Percentiles rank a stretch among this genome's conserved stretches.
Evolutionary conservation across 495 filamentous ascomycete genomes (phyloP).

Genomic region (Daldinia decipiens): DNA sequence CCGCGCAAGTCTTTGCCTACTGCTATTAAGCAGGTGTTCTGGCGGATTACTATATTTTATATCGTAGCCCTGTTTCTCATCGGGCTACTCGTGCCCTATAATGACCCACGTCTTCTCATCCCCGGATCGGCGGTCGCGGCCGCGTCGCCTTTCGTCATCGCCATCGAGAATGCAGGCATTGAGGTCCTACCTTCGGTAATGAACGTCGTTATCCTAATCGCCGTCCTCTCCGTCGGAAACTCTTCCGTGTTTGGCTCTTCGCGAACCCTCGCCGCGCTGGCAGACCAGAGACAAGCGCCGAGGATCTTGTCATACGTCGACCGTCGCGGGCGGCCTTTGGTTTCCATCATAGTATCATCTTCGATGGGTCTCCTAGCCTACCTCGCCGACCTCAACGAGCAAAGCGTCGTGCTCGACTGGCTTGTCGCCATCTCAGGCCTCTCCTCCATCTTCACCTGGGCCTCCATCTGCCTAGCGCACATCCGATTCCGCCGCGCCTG

Average conservation of each 20-base stretch:
- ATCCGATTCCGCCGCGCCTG: constrained; percentile 91
- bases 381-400: constrained; percentile 72
- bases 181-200: constrained; percentile 79
- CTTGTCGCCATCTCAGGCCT: constrained; percentile 90
- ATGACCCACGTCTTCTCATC: constrained; percentile 67
- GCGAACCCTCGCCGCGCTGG: constrained; percentile 84
- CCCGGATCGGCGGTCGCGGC: constrained; percentile 66
- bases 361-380: constrained; percentile 80
- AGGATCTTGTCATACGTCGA: constrained; percentile 82
- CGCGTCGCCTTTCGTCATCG: constrained; percentile 90
- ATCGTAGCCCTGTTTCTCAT: constrained; percentile 77
- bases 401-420: constrained; percentile 80
- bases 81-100: constrained; percentile 78
- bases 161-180: constrained; percentile 84
- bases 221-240: constrained; percentile 88
- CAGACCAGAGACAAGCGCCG: constrained; percentile 86
- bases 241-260: constrained; percentile 88
- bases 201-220: constrained; percentile 90
- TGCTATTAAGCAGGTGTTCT: constrained; percentile 94
- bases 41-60: constrained; percentile 92
- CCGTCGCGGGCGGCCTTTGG: constrained; percentile 81
- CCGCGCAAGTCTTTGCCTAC: constrained; percentile 87
- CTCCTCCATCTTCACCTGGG: constrained; percentile 93
- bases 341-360: constrained; percentile 75
- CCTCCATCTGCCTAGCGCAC: constrained; percentile 85